Evolutionary conservation across 495 filamentous ascomycete genomes (phyloP).

Genomic region (Neurospora africana): DNA sequence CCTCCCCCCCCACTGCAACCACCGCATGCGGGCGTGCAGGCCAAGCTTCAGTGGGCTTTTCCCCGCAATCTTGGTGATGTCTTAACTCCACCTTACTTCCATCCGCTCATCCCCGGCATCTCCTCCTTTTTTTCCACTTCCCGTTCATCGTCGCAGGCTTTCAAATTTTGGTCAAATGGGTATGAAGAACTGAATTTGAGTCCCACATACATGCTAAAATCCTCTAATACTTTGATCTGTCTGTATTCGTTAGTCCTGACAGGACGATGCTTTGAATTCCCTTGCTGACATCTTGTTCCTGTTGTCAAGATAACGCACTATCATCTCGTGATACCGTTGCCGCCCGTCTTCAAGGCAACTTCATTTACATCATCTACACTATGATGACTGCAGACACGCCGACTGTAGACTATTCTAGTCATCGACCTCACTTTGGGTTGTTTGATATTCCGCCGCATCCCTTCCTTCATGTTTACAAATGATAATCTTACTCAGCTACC

Average conservation of each 20-base stretch:
- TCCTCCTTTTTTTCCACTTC: not conserved
- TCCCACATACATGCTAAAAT: not conserved
- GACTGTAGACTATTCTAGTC: not conserved
- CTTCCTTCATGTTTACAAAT: not conserved
- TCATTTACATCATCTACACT: not conserved
- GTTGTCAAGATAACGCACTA: not conserved
- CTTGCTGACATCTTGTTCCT: not conserved
- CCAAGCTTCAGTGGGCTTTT: not conserved
- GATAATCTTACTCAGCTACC: not conserved
- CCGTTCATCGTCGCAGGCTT: not conserved
- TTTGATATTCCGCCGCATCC: not conserved
- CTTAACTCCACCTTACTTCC: not conserved
- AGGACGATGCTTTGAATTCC: not conserved
- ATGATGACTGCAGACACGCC: not conserved
- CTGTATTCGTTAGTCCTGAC: too few relatives aligned
- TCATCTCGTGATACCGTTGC: not conserved
- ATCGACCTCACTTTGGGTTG: not conserved
- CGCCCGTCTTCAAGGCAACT: not conserved
- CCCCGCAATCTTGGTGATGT: not conserved
- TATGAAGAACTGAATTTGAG: not conserved
- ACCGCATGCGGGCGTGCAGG: not conserved
- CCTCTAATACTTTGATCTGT: not conserved
- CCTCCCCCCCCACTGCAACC: not conserved
- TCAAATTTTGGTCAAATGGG: not conserved
- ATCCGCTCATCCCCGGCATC: not conserved